A percentile compares a stretch with the other conserved stretches of the same genome.
Evolutionary conservation across 306 rosid genomes (phyloP).

Genomic region (Gastrolobium villosum): DNA sequence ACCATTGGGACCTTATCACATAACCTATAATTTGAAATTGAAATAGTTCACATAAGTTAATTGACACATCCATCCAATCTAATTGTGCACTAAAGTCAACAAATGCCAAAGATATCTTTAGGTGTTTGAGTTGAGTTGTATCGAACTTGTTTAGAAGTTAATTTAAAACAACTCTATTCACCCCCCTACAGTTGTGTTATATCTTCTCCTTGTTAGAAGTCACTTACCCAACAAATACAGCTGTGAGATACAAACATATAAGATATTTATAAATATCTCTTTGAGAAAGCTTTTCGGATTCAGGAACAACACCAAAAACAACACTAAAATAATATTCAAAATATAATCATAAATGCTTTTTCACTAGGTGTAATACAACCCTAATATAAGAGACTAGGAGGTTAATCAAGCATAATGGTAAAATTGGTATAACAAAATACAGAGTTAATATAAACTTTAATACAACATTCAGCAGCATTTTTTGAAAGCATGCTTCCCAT

Average conservation of each 20-base stretch:
- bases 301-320: background rate
- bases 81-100: no score
- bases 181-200: no score
- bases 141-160: no score
- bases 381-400: background rate
- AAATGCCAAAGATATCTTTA: no score
- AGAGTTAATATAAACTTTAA: background rate
- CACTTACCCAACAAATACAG: background rate
- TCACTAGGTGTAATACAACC: background rate
- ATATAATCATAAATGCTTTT: background rate
- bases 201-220: no score
- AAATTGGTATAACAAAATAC: background rate
- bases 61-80: no score
- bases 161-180: no score
- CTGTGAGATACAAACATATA: slow-evolving; percentile 1
- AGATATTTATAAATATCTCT: background rate
- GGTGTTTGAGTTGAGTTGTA: no score
- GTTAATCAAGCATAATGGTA: background rate
- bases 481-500: background rate
- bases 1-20: no score
- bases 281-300: background rate
- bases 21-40: no score
- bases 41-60: no score
- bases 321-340: background rate
- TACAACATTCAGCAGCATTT: slow-evolving; percentile 11